Base-by-base conservation (phyloP, 2,329 filamentous ascomycete species). In the Diaporthe aspalathi region DNA sequence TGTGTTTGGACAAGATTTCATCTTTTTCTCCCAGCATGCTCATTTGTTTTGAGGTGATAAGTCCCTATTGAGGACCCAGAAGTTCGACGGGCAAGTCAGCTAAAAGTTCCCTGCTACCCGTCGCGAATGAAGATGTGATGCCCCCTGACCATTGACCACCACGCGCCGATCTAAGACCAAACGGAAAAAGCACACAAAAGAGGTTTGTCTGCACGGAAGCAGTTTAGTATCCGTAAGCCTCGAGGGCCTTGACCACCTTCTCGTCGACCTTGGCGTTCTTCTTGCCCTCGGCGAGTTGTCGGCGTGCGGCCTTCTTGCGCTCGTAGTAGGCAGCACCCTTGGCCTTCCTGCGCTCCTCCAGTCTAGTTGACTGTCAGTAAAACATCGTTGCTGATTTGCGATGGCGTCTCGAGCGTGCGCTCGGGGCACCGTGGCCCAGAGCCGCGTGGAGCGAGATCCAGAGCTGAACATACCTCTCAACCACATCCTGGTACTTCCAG, bases 401-500 rank as follows among this genome's bases (percentile, higher is more conserved):
- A 17, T 17, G 43, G 22, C 32, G 22, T 43, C 32, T 50, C n/a
- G 45, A 29, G 32, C 71, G 38, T 35, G 40, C 54, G 14, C 20
- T 24, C 22, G 20, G 60, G 32, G 29, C 29, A 20, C 2, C 14
- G 14, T 65, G 14, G 45, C 45, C 45, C 45, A 65, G 43, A 38
- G 40, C 60, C 29, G 27, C 12, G 16, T 53, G 8, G 45, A 32
- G 8, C 63, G 43, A 49, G 17, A 20, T 43, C 52, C 60, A n/a
- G 52, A 43, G 49, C 49, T 16, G 43, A 74, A 93, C 94, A 82
- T 88, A 98, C 95, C 94, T 94, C 82, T 92, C 93, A 88, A 99
- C 96, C 83, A 99, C 95, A 84, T 98, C 95, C 91, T 98, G 93
- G 93, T 99, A 98, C 90, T 99, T 99, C 96, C 96, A 99, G 88